Evolutionary conservation across 208 protist species (phyloP), one percentile per base, ranked within the genome.

Genomic region (Borovskyia barvae): DNA sequence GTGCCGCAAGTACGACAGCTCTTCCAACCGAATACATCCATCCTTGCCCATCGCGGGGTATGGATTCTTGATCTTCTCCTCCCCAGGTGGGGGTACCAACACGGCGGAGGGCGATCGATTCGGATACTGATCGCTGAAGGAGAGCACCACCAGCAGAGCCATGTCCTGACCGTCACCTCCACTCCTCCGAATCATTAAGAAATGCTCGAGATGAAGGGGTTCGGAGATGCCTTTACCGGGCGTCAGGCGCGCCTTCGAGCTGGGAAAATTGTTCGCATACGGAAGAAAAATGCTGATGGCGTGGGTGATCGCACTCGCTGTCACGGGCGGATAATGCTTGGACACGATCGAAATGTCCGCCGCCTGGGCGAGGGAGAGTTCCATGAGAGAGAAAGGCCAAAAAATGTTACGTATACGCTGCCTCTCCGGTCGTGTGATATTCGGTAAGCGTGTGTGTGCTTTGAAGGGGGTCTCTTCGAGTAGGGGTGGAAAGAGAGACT

Each of bases 261-360:
- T 69, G 36, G 77, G 80, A 28, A 86, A 82, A 30, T 89, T 82
- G 29, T 14, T 58, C 1, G 64, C 66, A 39, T 85, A 80, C 15
- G 77, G 77, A 8, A 89, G 54, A 41, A 85, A 89, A 29, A 66
- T 78, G 17, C 32, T 54, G 9, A 89, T 20, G n/a, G 74, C 66
- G 32, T 72, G 53, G 3, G 71, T 54, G 60, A 89, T 76, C 37
- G 68, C 54, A 22, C 69, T 63, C 1, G 82, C 70, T 2, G 69
- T 29, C 0, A 56, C 32, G 3, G 71, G 53, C 0, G 66, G 24
- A 49, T 78, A 76, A 42, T 65, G 66, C 37, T 60, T 40, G 12
- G 54, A 59, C 15, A 72, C 50, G 14, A 68, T 41, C 2, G 72
- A 39, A 25, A 74, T 67, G 46, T 72, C 55, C 0, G 57, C 55